Evolutionary conservation across 1,284 basidiomycete genomes (phyloP).

Genomic region (Tremellales sp.): DNA sequence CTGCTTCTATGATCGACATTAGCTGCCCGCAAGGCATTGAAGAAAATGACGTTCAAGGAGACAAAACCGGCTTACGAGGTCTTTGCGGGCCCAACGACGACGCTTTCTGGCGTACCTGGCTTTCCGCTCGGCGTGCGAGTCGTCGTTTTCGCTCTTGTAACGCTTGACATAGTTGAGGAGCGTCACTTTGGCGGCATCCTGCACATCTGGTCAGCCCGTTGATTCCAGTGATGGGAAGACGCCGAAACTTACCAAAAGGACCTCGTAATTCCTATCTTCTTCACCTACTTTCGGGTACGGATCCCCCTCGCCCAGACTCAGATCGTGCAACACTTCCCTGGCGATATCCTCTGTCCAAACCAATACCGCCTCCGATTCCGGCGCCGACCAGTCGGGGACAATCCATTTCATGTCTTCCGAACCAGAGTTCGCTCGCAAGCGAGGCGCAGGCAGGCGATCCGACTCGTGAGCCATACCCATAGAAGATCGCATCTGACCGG

Average conservation of each 20-base stretch:
- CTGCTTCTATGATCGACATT: slow-evolving; percentile 36
- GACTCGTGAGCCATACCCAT: background rate
- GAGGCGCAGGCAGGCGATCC: background rate
- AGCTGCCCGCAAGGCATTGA: background rate
- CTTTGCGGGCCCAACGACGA: slow-evolving; percentile 48
- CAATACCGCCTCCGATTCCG: background rate
- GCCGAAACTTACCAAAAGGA: background rate
- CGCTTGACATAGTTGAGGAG: slow-evolving; percentile 43
- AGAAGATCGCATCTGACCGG: background rate
- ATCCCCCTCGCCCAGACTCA: background rate
- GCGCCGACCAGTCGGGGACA: background rate
- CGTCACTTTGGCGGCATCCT: slow-evolving; percentile 31
- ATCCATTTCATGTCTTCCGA: background rate
- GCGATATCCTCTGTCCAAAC: background rate
- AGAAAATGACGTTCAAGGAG: background rate
- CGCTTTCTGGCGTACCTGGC: slow-evolving; percentile 41
- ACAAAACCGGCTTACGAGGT: slow-evolving; percentile 34
- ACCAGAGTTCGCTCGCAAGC: background rate
- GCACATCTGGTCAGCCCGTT: background rate
- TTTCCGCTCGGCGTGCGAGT: slow-evolving; percentile 27
- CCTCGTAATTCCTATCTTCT: background rate
- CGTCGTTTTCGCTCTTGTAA: slow-evolving; percentile 37
- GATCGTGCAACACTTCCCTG: background rate
- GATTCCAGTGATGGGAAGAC: background rate
- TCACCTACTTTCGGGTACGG: background rate